Percentiles rank a stretch among this genome's conserved stretches.
phyloP scores from a whole-genome alignment of 805 yeast genomes.

The Candida suzukii region DNA sequence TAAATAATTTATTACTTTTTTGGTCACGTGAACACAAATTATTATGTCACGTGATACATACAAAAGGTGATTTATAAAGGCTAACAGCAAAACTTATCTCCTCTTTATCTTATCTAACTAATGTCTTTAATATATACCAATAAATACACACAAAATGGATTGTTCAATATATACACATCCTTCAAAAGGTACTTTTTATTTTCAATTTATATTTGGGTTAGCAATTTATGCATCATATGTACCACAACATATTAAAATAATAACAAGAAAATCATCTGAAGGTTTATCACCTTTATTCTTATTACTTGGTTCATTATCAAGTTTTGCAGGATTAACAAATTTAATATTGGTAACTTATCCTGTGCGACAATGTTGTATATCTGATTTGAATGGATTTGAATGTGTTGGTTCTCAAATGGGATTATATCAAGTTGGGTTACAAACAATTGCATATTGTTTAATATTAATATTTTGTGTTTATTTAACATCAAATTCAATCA shows the following conservation, averaged over 20 bases:
- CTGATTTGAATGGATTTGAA: slow-evolving; percentile 38
- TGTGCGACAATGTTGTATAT: slow-evolving; percentile 56
- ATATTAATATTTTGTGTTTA: slow-evolving; percentile 50
- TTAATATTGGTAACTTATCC: slow-evolving; percentile 53
- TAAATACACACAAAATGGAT: slow-evolving; percentile 2
- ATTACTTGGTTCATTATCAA: slow-evolving; percentile 62
- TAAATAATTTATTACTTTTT: too few relatives aligned
- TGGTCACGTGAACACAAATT: too few relatives aligned
- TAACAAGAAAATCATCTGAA: slow-evolving; percentile 55
- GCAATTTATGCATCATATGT: slow-evolving; percentile 68
- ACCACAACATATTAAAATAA: slow-evolving; percentile 66
- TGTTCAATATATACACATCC: slow-evolving; percentile 46
- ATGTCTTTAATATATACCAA: neutral
- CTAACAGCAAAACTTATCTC: too few relatives aligned
- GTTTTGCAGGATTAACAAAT: slow-evolving; percentile 62
- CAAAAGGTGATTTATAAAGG: too few relatives aligned
- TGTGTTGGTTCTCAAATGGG: slow-evolving; percentile 64
- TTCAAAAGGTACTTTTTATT: slow-evolving; percentile 36
- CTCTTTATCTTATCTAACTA: neutral
- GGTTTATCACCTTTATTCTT: slow-evolving; percentile 73
- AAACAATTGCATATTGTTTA: slow-evolving; percentile 50
- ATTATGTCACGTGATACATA: too few relatives aligned
- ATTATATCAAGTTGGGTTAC: slow-evolving; percentile 58
- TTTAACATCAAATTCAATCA: slow-evolving; percentile 37
- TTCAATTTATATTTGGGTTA: slow-evolving; percentile 47